These are phyloP conservation scores for Cordyceps farinosa DNA, from an alignment of 2,329 filamentous ascomycete genomes.

Conservation along the genomic window DNA sequence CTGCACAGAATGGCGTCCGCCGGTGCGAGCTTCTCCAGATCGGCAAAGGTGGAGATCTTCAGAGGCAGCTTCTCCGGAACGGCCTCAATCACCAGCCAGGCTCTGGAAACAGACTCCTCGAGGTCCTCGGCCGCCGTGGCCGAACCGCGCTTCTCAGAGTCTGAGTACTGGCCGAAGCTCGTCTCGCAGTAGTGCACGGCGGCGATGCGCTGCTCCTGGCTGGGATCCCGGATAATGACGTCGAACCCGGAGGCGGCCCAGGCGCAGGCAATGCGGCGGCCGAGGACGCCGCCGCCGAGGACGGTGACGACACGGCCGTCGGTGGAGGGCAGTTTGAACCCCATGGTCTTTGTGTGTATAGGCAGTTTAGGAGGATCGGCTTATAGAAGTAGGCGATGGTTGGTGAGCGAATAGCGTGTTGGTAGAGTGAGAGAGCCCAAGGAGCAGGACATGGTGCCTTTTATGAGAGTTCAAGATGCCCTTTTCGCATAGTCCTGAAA, in stretches of 20 bases:
- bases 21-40: conserved; percentile 41
- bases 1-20: conserved; percentile 46
- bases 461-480: neutral
- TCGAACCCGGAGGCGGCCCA: conserved; percentile 42
- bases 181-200: conserved; percentile 38
- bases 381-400: neutral
- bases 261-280: conserved; percentile 38
- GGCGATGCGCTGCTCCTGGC: conserved; percentile 32
- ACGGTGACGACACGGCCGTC: conserved; percentile 33
- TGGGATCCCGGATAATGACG: conserved; percentile 42
- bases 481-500: neutral
- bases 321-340: conserved; percentile 23
- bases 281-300: conserved; percentile 41
- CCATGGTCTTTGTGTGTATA: conserved; percentile 18
- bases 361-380: neutral
- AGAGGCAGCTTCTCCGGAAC: conserved; percentile 48
- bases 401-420: neutral
- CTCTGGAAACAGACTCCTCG: conserved; percentile 37
- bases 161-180: conserved; percentile 31
- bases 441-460: neutral
- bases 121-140: conserved; percentile 36
- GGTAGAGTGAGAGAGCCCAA: neutral
- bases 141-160: conserved; percentile 25
- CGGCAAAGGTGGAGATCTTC: conserved; percentile 46
- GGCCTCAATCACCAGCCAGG: conserved; percentile 54